Conservation (phyloP, 148 eudicot species). For the Suaeda aralocaspica region DNA sequence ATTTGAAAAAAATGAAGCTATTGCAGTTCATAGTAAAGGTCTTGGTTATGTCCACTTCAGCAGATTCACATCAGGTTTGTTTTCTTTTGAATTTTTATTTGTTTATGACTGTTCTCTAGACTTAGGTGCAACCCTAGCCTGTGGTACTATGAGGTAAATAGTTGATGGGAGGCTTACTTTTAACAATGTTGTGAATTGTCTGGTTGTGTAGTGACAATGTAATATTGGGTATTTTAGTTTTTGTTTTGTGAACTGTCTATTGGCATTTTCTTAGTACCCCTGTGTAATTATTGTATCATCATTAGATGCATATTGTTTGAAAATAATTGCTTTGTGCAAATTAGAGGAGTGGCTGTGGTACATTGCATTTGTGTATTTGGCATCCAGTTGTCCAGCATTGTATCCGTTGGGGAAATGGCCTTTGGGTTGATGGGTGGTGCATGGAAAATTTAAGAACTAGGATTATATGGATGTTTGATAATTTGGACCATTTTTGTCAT, state of each 20-base stretch:
- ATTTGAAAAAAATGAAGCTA: too few relatives aligned
- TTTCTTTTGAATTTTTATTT: too few relatives aligned
- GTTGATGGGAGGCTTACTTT: background rate
- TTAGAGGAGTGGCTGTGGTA: background rate
- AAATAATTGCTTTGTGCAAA: background rate
- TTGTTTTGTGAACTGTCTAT: background rate
- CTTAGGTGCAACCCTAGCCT: background rate
- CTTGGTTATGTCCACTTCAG: too few relatives aligned
- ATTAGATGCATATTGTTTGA: background rate
- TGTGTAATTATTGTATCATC: background rate
- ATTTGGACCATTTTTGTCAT: background rate
- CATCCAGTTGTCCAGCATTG: too few relatives aligned
- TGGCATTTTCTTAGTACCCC: background rate
- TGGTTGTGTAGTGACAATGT: slow-evolving; percentile 6
- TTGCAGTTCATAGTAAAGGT: too few relatives aligned
- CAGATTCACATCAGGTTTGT: too few relatives aligned
- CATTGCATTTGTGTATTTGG: background rate
- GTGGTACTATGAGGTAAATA: background rate
- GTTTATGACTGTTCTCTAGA: background rate
- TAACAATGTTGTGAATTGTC: background rate
- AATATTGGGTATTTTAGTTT: background rate
- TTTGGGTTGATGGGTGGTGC: background rate
- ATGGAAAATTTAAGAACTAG: background rate
- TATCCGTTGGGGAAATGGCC: background rate
- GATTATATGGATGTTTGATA: background rate